Evolutionary conservation across 2,329 filamentous ascomycete species (phyloP).

Genomic region (Scytalidium sp.): DNA sequence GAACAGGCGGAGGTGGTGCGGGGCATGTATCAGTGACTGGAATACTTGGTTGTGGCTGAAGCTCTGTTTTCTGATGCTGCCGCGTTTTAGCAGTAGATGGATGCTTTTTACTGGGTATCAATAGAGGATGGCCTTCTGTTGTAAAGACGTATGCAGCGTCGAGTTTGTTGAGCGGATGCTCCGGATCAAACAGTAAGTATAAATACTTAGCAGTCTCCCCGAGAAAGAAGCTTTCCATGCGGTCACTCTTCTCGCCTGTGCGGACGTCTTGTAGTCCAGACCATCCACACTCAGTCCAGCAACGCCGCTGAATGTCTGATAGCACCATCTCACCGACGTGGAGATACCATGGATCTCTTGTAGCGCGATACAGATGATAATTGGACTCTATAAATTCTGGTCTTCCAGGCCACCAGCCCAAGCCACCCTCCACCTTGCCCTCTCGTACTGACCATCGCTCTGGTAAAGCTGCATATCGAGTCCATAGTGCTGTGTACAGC

Average conservation of each 20-base stretch:
- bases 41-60: conserved; percentile 32
- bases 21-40: conserved; percentile 59
- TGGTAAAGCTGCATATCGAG: conserved; percentile 86
- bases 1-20: conserved; percentile 51
- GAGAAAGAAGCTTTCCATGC: conserved; percentile 98
- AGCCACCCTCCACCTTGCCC: conserved; percentile 77
- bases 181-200: conserved; percentile 82
- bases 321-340: conserved; percentile 95
- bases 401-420: conserved; percentile 92
- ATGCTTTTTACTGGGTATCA: conserved; percentile 62
- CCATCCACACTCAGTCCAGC: conserved; percentile 91
- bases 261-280: conserved; percentile 81
- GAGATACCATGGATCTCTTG: conserved; percentile 92
- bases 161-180: conserved; percentile 82
- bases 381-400: conserved; percentile 97
- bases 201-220: conserved; percentile 96
- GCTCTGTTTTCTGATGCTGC: conserved; percentile 16
- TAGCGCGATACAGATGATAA: conserved; percentile 93
- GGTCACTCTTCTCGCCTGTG: conserved; percentile 81
- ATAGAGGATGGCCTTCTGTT: conserved; percentile 89
- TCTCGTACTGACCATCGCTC: conserved; percentile 90
- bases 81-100: conserved; percentile 9
- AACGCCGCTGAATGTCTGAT: conserved; percentile 81
- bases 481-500: conserved; percentile 91
- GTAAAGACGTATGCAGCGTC: conserved; percentile 91